Evolutionary conservation across 2,329 filamentous ascomycete genomes (phyloP), one percentile per base, ranked within the genome.

Genomic region (Amesomyces nigricolor): DNA sequence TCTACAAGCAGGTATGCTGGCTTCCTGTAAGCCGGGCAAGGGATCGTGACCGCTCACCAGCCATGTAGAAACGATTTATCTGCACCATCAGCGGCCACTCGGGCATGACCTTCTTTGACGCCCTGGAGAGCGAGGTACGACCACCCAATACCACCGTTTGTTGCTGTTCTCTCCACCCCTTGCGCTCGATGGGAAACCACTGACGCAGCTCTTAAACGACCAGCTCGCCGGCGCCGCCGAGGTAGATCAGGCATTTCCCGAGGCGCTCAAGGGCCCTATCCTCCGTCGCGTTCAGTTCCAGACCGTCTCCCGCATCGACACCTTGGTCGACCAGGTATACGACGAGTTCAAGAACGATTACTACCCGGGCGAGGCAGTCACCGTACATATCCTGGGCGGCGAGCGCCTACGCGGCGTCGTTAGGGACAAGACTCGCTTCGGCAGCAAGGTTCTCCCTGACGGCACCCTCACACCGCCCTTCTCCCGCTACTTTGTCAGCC

Each of bases 21-120:
- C 19, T 38, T n/a, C n/a, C 40, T 47, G 32, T 13, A 43, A 37
- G 5, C 14, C 43, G 17, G 17, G 4, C 14, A 22, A 39, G 19
- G 38, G 19, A 40, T 26, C 16, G 7, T 30, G 17, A 26, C 22
- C 22, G 8, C 55, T 51, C 46, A 57, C 60, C 59, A 64, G 11
- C 53, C 32, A 30, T 47, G 43, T 64, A 92, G 85, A 89, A 85
- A 67, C 85, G 87, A 53, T 99, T 97, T 71, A 96, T 95, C 58
- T 96, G 95, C 72, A 89, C 95, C 69, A 95, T 97, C 62, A 96
- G 91, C 11, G 94, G 94, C 52, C 92, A 95, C 70, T 95, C 91
- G 30, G 87, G 87, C 51, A 77, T 96, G 62, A 92, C 84, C 3
- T 99, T 95, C 71, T 96, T 96, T 67, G 90, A 96, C 63, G 94